Evolutionary conservation across 495 filamentous ascomycete species (phyloP), one percentile per base, ranked within the genome.

Genomic region (Talaromyces wortmannii): DNA sequence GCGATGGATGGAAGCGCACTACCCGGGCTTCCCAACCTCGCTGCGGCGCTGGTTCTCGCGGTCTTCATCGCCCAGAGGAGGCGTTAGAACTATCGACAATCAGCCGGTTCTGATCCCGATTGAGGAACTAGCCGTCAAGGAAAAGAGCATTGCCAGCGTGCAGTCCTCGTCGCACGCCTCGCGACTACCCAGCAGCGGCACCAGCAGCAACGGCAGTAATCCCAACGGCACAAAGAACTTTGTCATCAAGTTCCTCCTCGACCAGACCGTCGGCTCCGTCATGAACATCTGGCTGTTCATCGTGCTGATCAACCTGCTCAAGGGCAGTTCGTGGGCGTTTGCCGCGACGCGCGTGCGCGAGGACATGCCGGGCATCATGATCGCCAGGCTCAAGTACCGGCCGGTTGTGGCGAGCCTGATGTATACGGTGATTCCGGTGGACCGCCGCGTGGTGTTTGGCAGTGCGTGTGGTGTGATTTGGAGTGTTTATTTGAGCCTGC

Each of bases 401-500:
- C 94, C 94, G 2, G 48, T 84, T n/a, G 87, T 97, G 6, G 88
- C 86, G 50, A 47, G 88, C 18, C 61, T 94, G 17, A 89, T 91
- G 67, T 97, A 89, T 67, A 82, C 85, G 0, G 78, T 95, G 46
- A 75, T 98, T 18, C 90, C 85, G 5, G 82, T 94, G 12, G 81
- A 94, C 61, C 76, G 78, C 33, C 74, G 92, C 57, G 84, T 88
- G 46, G 73, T 97, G 30, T 82, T 92, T 67, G 91, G 87, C 0
- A 85, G 85, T 65, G 67, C 89, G 51, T 88, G 91, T 30, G 91
- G 92, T 3, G 63, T 98, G 45, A 83, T 77, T 18, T 98, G 94
- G 94, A 88, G 89, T 1, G 68, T 95, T 48, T 97, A 91, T 73
- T 73, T 97, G 67, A 92, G 90, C 63, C 67, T 94, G 59, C 69